Conservation (phyloP, 306 rosid species). For the Acmispon strigosus region DNA sequence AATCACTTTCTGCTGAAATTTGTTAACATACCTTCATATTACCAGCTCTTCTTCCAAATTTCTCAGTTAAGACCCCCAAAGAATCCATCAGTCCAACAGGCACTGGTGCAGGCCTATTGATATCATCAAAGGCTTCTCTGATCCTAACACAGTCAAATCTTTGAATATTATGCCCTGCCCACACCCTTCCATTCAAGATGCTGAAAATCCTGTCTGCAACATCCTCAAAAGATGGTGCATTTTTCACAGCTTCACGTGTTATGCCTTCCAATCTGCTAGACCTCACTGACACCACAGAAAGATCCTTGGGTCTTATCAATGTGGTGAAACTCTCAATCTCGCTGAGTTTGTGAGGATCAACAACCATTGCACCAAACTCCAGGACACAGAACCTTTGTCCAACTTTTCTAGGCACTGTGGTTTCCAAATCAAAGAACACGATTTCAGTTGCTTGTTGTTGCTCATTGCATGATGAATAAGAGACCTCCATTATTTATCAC, state of each 20-base stretch:
- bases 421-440: conserved; percentile 93
- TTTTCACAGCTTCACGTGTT: conserved; percentile 49
- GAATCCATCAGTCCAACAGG: conserved; percentile 79
- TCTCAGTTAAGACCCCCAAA: conserved; percentile 49
- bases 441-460: conserved; percentile 43
- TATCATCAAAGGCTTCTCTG: conserved; percentile 62
- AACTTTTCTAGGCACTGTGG: conserved; percentile 64
- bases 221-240: conserved; percentile 73
- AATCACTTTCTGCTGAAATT: background rate
- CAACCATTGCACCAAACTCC: conserved; percentile 89
- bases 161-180: conserved; percentile 93
- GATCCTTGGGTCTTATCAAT: conserved; percentile 59
- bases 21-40: conserved; percentile 75
- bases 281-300: conserved; percentile 46
- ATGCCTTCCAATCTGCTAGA: conserved; percentile 76
- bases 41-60: conserved; percentile 93
- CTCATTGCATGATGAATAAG: conserved; percentile 38
- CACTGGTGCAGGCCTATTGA: conserved; percentile 56
- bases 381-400: conserved; percentile 67
- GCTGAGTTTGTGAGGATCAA: conserved; percentile 56
- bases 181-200: conserved; percentile 71
- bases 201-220: conserved; percentile 73
- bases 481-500: conserved; percentile 40
- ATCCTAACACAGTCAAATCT: conserved; percentile 84
- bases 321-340: conserved; percentile 78